A percentile compares a stretch with the other conserved stretches of the same genome.
Conservation (phyloP, 805 yeast species). For the Zygotorulaspora danielsina region DNA sequence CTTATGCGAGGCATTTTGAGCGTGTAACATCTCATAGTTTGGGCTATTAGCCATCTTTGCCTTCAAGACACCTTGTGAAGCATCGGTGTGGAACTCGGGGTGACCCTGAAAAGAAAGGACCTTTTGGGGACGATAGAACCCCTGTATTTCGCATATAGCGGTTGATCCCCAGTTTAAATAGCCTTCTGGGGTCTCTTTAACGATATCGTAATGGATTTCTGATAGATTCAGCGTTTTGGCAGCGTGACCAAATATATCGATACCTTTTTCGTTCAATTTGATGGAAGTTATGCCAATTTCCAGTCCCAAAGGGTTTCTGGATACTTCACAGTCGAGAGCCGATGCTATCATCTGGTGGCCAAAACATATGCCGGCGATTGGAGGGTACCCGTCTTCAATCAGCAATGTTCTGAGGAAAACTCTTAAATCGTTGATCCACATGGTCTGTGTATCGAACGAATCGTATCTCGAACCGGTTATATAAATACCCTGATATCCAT, state of each 20-base stretch:
- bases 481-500: conserved; percentile 36
- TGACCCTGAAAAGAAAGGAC: conserved; percentile 82
- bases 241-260: conserved; percentile 16
- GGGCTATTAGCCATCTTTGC: background rate
- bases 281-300: conserved; percentile 62
- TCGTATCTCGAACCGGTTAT: conserved; percentile 49
- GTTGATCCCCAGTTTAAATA: conserved; percentile 49
- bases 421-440: conserved; percentile 43
- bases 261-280: conserved; percentile 39
- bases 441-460: conserved; percentile 37
- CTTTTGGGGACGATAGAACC: conserved; percentile 49
- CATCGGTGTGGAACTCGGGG: conserved; percentile 63
- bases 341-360: conserved; percentile 80
- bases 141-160: conserved; percentile 58
- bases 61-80: conserved; percentile 18
- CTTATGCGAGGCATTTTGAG: conserved; percentile 32
- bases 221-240: conserved; percentile 38
- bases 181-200: conserved; percentile 41
- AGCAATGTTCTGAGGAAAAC: conserved; percentile 30
- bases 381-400: conserved; percentile 32
- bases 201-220: conserved; percentile 59
- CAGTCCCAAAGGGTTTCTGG: conserved; percentile 60
- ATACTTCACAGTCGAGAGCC: conserved; percentile 58
- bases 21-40: conserved; percentile 31
- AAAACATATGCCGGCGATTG: conserved; percentile 71